Evolutionary conservation across 805 yeast species (phyloP), one percentile per base, ranked within the genome.

Genomic region (Brettanomyces anomalus): DNA sequence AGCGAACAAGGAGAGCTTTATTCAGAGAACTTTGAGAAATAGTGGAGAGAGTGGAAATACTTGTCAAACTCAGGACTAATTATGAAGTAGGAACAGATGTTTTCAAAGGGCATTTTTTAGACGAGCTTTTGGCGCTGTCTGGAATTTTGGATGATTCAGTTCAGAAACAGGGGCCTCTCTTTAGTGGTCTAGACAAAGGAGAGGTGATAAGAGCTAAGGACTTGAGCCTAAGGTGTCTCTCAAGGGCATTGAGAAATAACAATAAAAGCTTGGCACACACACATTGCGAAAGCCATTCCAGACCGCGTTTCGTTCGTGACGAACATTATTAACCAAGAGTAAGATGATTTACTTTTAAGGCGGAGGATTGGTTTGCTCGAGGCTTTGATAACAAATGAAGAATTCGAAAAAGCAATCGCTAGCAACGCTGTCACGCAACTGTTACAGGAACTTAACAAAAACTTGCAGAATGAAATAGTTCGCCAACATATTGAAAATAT

Each of bases 221-320:
- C 44, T 51, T 72, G 36, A 58, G 78, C 1, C 72, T 77, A 13
- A 67, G 87, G 46, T 66, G 82, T 24, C 65, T 88, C 45, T 80
- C 84, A 0, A 70, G 85, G 4, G 61, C 89, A 4, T 59, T 87
- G 37, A 70, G 96, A 52, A 87, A 87, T 57, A 88, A 88, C 55
- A 78, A 77, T 2, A 73, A 49, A 3, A 62, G 64, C 1, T 56
- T 54, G 37, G 36, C 43, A 6, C 39, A n/a, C n/a, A n/a, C n/a
- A 37, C 3, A 49, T 60, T 18, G 6, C 43, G 4, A 17, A 41
- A 3, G 51, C 54, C 37, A 40, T 58, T 18, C 37, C 43, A 7
- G 44, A 54, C 13, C 49, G 52, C 1, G 40, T 40, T 15, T 50
- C 51, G 14, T 51, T 54, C 33, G 30, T 56, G n/a, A 13, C n/a